Evolutionary conservation across 805 yeast species (phyloP).

Genomic region (Tetrapisispora namnaoensis): DNA sequence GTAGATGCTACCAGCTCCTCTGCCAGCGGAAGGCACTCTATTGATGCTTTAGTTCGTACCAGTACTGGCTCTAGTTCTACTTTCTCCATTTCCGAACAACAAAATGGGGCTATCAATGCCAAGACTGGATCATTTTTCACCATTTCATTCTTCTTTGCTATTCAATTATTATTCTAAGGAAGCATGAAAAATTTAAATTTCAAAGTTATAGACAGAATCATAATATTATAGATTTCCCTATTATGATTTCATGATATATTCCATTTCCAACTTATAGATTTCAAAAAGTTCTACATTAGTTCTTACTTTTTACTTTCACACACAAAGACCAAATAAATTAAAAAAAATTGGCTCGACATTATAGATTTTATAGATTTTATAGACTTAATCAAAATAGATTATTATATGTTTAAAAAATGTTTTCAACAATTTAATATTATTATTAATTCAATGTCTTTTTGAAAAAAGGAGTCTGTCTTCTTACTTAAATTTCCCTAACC

Average conservation of each 20-base stretch:
- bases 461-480: no score
- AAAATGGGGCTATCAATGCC: not conserved
- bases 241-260: not conserved
- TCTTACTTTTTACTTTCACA: not conserved
- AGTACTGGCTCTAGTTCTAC: constrained; percentile 1
- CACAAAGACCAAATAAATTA: no score
- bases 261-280: not conserved
- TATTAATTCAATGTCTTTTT: no score
- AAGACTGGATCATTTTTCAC: not conserved
- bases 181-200: not conserved
- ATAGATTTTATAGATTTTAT: constrained; percentile 2
- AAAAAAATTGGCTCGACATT: not conserved
- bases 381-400: not conserved
- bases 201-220: not conserved
- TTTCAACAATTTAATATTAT: no score
- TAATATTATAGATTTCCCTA: not conserved
- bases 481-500: no score
- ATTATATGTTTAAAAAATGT: no score
- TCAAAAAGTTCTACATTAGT: not conserved
- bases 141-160: constrained; percentile 3
- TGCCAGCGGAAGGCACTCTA: not conserved
- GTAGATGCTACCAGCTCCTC: not conserved
- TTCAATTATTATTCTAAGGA: not conserved
- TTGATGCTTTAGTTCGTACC: not conserved
- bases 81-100: constrained; percentile 1